Conservation (phyloP, 2,329 filamentous ascomycete genomes). For the Neopestalotiopsis sp. region DNA sequence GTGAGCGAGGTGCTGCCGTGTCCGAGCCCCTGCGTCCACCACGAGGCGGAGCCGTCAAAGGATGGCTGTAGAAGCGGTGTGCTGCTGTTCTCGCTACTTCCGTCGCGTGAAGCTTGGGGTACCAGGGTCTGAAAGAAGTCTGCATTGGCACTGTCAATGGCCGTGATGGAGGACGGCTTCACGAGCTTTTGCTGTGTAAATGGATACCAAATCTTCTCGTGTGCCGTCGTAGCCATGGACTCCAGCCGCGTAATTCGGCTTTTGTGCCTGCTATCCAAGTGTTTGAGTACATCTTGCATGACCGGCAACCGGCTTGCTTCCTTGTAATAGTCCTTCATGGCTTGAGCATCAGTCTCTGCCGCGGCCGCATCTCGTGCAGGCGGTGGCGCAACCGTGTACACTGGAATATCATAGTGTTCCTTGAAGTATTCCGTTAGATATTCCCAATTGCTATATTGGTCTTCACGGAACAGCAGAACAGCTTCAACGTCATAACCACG, state of each 20-base stretch:
- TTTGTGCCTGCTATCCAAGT: constrained; percentile 59
- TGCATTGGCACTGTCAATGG: constrained; percentile 81
- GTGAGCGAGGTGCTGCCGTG: constrained; percentile 77
- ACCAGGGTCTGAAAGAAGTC: constrained; percentile 75
- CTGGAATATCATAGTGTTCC: constrained; percentile 60
- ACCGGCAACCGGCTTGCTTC: constrained; percentile 43
- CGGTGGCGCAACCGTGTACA: constrained; percentile 64
- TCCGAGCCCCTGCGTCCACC: constrained; percentile 90
- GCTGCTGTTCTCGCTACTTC: neutral
- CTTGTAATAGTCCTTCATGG: constrained; percentile 70
- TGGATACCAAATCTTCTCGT: constrained; percentile 79
- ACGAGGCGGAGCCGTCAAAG: constrained; percentile 85
- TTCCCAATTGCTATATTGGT: constrained; percentile 68
- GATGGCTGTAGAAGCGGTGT: constrained; percentile 62
- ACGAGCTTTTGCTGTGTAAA: constrained; percentile 81
- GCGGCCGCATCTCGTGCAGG: constrained; percentile 51
- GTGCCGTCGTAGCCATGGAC: constrained; percentile 65
- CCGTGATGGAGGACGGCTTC: constrained; percentile 65
- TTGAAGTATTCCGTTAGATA: constrained; percentile 73
- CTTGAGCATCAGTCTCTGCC: constrained; percentile 53
- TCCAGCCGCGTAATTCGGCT: constrained; percentile 64
- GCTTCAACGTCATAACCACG: constrained; percentile 79
- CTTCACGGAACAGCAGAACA: constrained; percentile 72
- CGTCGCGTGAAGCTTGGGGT: neutral
- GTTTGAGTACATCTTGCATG: constrained; percentile 52